Base-by-base conservation (phyloP, 495 filamentous ascomycete species). In the Aspergillus incahuasiensis region DNA sequence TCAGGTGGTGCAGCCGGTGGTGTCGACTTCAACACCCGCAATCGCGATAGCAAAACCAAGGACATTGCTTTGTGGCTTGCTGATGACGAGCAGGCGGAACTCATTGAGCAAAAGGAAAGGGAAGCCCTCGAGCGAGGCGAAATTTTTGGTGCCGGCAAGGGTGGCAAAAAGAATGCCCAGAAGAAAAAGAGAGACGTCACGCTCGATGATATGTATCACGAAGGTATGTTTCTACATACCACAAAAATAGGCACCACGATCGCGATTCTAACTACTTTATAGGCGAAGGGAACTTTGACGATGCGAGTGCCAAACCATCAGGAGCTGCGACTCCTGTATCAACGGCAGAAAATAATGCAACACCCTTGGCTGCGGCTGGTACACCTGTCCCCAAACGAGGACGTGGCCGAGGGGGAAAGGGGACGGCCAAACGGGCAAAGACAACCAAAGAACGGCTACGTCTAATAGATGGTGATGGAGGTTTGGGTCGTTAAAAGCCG, bases 1-100 rank as follows among this genome's bases (percentile, higher is more conserved):
- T 90, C 90, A 24, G 91, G 91, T 55, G 91, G 91, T 39, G 88
- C 85, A 39, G 83, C 87, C 40, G 79, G 85, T 48, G 86, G 86
- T 54, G 92, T 96, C 40, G 92, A 97, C 73, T 97, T 97, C 78
- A 95, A 92, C 67, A 92, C 90, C 16, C 84, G 91, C 58, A 84
- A 86, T 59, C 83, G 90, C 47, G 91, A 95, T 70, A 96, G 92
- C 70, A 84, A 90, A 34, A 94, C 91, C 57, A 95, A 95, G 74
- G 92, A 97, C 65, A 95, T 97, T 67, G 91, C 91, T 39, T 84
- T 96, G 83, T 97, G 92, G 92, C 83, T 97, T 50, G 92, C 91
- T 12, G 92, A 97, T 64, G 92, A 97, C 59, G 91, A 97, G 47
- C 88, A 96, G 70, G 92, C 90, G 9, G 91, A 90, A 63, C 76